Evolutionary conservation across 441 rosid species (phyloP), one percentile per base, ranked within the genome.

Genomic region (Croton setiger): DNA sequence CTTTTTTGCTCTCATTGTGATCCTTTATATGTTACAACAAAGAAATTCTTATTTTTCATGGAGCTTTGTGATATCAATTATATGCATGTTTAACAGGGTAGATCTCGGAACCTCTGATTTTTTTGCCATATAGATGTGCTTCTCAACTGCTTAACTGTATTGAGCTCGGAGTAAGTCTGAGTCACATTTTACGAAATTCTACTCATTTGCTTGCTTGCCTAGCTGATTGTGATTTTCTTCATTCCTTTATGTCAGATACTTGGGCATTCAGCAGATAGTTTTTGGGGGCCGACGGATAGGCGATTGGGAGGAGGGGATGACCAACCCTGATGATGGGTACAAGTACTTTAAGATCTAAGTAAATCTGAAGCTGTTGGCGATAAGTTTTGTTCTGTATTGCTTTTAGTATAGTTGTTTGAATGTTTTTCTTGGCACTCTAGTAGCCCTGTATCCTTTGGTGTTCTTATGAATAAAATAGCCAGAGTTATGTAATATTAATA

Each of bases 241-340:
- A 49, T 51, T 44, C 31, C 36, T 20, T n/a, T 5, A 35, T 73
- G 71, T 64, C 87, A 93, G 96, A 73, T 88, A 91, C 73, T 65
- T 86, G 35, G 97, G 96, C 54, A 88, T 94, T 75, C 93, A 91
- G 45, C 97, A 94, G 76, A 82, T 87, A 61, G 87, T 94, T 69
- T 89, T 94, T 58, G 96, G 98, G 48, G 96, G 98, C 44, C 85
- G 78, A 47, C 69, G 79, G 59, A 63, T 93, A 77, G 96, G 95
- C 52, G 98, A 93, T 62, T 93, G 98, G 98, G 97, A 93, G 83
- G 97, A 89, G 68, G 92, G 91, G 63, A 88, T 91, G 98, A 89
- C 88, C 31, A 78, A 77, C 75, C 79, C 95, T 0, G 90, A 86
- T 72, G 83, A 75, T 61, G 97, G 98, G 1, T 94, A 88, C 72